These are phyloP conservation scores for Russula emetica DNA, from an alignment of 768 basidiomycete species.

Conservation along the genomic window DNA sequence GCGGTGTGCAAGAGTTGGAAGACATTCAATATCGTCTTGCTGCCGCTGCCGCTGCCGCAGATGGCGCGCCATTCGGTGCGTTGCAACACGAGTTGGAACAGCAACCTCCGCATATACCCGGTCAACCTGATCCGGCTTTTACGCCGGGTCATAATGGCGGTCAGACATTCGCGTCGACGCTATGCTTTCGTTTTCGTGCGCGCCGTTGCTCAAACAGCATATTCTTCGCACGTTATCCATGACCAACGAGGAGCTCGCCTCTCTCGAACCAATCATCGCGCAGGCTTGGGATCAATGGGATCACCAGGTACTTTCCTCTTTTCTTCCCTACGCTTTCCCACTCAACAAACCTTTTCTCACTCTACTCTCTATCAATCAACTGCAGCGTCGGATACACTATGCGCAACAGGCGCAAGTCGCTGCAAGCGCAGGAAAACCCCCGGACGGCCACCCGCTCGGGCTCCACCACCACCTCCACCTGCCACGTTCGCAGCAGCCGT, in stretches of 20 bases:
- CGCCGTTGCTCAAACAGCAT: conserved; percentile 69
- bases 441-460: conserved; percentile 31
- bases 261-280: conserved; percentile 74
- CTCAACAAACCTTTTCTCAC: not conserved
- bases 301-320: conserved; percentile 51
- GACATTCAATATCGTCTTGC: conserved; percentile 62
- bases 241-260: conserved; percentile 74
- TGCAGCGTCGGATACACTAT: conserved; percentile 47
- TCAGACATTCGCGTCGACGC: conserved; percentile 74
- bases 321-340: not conserved
- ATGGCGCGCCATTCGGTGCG: conserved; percentile 39
- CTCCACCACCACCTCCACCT: conserved; percentile 28
- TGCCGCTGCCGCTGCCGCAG: conserved; percentile 40
- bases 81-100: conserved; percentile 32
- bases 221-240: conserved; percentile 66
- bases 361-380: not conserved
- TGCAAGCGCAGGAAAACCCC: conserved; percentile 30
- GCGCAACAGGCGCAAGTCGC: conserved; percentile 35
- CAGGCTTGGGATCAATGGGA: conserved; percentile 88
- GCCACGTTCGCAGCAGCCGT: conserved; percentile 20
- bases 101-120: conserved; percentile 39
- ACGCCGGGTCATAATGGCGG: conserved; percentile 58
- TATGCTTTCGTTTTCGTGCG: conserved; percentile 74
- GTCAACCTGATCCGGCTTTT: conserved; percentile 54
- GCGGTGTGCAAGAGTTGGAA: conserved; percentile 46